phyloP scores from a whole-genome alignment of 306 rosid species.

The Leucaena leucocephala region DNA sequence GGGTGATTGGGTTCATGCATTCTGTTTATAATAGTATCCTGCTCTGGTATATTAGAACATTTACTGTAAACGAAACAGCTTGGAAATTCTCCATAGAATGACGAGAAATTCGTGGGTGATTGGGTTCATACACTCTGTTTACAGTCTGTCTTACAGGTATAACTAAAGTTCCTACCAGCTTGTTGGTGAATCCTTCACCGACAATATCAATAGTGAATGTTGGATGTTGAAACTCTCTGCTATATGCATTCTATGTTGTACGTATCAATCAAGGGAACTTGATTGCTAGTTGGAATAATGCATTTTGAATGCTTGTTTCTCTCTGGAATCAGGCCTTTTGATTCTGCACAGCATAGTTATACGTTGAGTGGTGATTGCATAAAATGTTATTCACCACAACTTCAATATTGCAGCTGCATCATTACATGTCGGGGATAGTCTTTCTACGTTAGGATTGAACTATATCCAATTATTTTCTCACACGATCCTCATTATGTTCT shows the following conservation, averaged over 20 bases:
- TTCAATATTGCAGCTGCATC: neutral
- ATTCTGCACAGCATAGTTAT: conserved; percentile 2
- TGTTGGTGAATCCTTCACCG: neutral
- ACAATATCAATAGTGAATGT: neutral
- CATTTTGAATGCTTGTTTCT: neutral
- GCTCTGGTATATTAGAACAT: neutral
- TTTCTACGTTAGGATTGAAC: conserved; percentile 1
- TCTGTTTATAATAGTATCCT: neutral
- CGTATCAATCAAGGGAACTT: neutral
- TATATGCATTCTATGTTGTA: neutral
- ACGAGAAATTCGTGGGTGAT: neutral
- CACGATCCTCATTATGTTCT: neutral
- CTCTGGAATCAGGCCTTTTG: neutral
- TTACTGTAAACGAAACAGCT: neutral
- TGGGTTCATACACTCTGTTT: neutral
- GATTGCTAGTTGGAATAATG: neutral
- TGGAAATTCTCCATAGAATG: conserved; percentile 10
- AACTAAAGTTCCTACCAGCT: neutral
- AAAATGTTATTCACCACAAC: neutral
- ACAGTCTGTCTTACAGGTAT: neutral
- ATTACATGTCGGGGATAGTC: neutral
- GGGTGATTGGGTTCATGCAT: neutral
- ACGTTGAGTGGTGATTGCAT: neutral
- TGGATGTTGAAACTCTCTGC: neutral
- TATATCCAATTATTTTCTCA: conserved; percentile 1